Evolutionary conservation across 108 stramenopile genomes (phyloP).

Genomic region (Nitzschia sp.): DNA sequence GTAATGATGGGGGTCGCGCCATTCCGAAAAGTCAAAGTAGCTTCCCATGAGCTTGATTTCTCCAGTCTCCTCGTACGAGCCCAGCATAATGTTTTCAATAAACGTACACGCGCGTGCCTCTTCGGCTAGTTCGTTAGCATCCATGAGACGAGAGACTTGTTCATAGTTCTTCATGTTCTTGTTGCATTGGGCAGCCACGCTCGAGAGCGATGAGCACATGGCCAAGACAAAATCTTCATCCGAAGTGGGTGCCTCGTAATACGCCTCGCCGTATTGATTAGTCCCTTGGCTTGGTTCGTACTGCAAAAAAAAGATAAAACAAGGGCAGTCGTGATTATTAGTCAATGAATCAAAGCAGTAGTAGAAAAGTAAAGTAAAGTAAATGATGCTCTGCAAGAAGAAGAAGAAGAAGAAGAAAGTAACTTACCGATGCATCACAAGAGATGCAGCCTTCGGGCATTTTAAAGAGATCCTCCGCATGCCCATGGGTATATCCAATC

Average conservation of each 20-base stretch:
- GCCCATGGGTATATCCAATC: conserved; percentile 35
- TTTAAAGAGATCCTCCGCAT: conserved; percentile 24
- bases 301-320: too few species aligned
- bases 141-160: conserved; percentile 15
- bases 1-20: conserved; percentile 29
- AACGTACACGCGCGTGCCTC: conserved; percentile 34
- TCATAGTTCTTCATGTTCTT: conserved; percentile 23
- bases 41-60: conserved; percentile 26
- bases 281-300: too few species aligned
- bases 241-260: conserved; percentile 20
- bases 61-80: conserved; percentile 43
- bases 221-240: conserved; percentile 20
- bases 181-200: conserved; percentile 25
- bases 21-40: conserved; percentile 19
- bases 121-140: conserved; percentile 21
- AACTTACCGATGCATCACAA: conserved; percentile 47
- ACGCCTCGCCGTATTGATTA: neutral
- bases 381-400: too few species aligned
- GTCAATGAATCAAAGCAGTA: too few species aligned
- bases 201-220: conserved; percentile 29
- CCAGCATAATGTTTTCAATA: conserved; percentile 40
- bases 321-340: too few species aligned
- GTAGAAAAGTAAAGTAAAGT: too few species aligned
- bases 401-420: too few species aligned
- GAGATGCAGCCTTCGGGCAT: conserved; percentile 56